A percentile compares a stretch with the other conserved stretches of the same genome.
Evolutionary conservation across 2,329 filamentous ascomycete genomes (phyloP).

Genomic region (Dothideomycetes sp.): DNA sequence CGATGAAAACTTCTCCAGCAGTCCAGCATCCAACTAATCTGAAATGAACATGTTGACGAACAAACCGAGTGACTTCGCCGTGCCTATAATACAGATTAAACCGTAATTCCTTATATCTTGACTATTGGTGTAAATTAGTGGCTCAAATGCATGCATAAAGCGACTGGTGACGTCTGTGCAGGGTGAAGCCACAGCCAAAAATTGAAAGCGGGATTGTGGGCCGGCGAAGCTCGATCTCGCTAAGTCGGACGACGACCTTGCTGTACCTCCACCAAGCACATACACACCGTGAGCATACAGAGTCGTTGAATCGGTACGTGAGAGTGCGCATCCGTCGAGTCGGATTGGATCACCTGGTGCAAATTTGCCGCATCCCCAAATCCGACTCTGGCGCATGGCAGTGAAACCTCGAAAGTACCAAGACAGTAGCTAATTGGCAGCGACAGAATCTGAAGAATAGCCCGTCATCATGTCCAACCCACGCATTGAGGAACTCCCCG

Average conservation of each 20-base stretch:
- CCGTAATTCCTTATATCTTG: background rate
- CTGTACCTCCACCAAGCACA: background rate
- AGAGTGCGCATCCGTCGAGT: background rate
- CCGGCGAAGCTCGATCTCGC: background rate
- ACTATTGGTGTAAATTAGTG: no score
- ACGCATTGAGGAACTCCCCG: conserved; percentile 92
- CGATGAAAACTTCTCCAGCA: background rate
- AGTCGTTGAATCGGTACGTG: background rate
- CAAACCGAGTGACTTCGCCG: no score
- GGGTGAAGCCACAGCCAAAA: no score
- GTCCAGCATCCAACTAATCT: no score
- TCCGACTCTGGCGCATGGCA: background rate
- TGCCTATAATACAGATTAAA: background rate
- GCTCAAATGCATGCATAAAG: background rate
- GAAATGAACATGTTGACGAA: no score
- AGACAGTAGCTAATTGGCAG: background rate
- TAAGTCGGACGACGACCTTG: background rate
- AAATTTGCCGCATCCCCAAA: background rate
- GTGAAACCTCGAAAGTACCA: no score
- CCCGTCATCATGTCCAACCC: conserved; percentile 79
- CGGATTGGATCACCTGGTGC: background rate
- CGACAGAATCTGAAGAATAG: conserved; percentile 5
- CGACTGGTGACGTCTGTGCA: background rate
- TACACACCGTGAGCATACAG: background rate
- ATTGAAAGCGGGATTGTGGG: background rate